These are phyloP conservation scores for Entonaema liquescens DNA, from an alignment of 495 filamentous ascomycete species.

Conservation along the genomic window DNA sequence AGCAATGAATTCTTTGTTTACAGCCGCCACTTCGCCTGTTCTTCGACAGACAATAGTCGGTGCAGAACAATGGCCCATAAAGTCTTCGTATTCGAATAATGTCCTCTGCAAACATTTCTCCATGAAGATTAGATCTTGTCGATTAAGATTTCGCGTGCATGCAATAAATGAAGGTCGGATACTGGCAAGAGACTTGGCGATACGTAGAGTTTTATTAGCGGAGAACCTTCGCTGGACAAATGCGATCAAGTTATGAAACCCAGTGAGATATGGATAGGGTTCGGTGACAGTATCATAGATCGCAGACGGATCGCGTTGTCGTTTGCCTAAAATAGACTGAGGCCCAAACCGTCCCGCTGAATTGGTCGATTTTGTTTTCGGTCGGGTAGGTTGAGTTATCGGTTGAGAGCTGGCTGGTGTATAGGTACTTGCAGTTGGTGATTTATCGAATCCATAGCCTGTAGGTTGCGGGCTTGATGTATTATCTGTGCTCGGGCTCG, in stretches of 20 bases:
- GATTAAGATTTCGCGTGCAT: conserved; percentile 81
- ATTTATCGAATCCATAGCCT: conserved; percentile 55
- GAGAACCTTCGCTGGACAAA: conserved; percentile 81
- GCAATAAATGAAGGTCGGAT: conserved; percentile 94
- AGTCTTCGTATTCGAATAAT: conserved; percentile 90
- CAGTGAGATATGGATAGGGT: conserved; percentile 87
- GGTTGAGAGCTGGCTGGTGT: conserved; percentile 41
- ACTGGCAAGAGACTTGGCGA: conserved; percentile 85
- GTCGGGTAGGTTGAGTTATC: conserved; percentile 42
- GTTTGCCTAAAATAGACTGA: conserved; percentile 63
- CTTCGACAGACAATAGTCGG: conserved; percentile 91
- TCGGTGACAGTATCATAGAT: conserved; percentile 90
- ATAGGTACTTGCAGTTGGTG: conserved; percentile 54
- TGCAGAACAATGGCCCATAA: conserved; percentile 84
- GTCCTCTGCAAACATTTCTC: conserved; percentile 96
- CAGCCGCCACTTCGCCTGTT: conserved; percentile 89
- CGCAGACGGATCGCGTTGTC: conserved; percentile 72
- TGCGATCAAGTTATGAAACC: conserved; percentile 88
- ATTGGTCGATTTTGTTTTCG: conserved; percentile 52
- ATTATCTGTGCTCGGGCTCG: conserved; percentile 60
- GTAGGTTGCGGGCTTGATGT: conserved; percentile 57
- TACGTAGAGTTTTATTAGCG: conserved; percentile 71
- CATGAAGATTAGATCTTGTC: conserved; percentile 93
- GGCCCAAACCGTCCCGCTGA: conserved; percentile 53
- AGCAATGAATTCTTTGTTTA: conserved; percentile 93